Evolutionary conservation across 345 rosid species (phyloP).

Genomic region (Hibiscus tridactylites): DNA sequence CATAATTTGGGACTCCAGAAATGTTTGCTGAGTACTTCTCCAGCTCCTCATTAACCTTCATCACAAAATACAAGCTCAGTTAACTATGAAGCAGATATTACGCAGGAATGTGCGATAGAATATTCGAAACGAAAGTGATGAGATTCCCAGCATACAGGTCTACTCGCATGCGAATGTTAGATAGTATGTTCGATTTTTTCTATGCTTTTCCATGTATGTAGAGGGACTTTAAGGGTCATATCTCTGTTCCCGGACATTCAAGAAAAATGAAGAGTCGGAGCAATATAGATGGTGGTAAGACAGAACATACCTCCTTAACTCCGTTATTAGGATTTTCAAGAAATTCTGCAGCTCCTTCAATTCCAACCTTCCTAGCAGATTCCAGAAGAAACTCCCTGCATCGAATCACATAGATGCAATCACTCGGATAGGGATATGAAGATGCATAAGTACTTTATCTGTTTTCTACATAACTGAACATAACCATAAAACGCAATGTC

Average conservation of each 20-base stretch:
- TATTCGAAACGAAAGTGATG: no score
- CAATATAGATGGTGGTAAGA: neutral
- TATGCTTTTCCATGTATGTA: neutral
- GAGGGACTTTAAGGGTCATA: neutral
- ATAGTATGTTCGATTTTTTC: neutral
- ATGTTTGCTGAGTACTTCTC: conserved; percentile 48
- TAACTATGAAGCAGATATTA: neutral
- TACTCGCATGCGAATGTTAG: neutral
- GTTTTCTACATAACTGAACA: neutral
- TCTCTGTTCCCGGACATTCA: neutral
- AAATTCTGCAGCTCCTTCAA: conserved; percentile 75
- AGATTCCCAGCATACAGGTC: neutral
- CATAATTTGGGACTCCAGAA: conserved; percentile 70
- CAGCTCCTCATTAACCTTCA: conserved; percentile 69
- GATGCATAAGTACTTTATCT: neutral
- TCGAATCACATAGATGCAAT: neutral
- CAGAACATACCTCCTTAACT: conserved; percentile 37
- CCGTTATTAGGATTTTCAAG: conserved; percentile 73
- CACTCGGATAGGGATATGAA: neutral
- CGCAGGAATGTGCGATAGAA: neutral
- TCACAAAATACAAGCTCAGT: conserved; percentile 7
- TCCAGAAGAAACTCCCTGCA: conserved; percentile 76
- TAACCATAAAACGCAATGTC: neutral
- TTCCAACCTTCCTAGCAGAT: conserved; percentile 57
- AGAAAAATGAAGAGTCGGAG: neutral